Evolutionary conservation across 495 filamentous ascomycete species (phyloP).

Genomic region (Acidiella bohemica): DNA sequence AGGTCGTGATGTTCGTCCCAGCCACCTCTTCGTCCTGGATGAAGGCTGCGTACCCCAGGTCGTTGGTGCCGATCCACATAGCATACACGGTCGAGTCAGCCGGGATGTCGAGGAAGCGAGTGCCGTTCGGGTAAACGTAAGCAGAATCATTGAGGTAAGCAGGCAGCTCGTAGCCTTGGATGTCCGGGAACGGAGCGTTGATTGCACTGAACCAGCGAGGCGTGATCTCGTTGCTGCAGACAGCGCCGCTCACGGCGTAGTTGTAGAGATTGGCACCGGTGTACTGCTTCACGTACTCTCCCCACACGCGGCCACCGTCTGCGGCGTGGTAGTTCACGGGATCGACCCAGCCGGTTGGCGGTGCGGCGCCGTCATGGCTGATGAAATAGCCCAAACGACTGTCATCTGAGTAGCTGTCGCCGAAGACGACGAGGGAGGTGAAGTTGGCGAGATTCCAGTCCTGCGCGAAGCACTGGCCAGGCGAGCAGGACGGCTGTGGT

Average conservation of each 20-base stretch:
- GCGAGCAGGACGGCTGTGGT: background rate
- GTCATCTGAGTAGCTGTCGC: slow-evolving; percentile 67
- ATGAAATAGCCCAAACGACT: slow-evolving; percentile 48
- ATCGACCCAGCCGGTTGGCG: slow-evolving; percentile 44
- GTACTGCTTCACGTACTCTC: slow-evolving; percentile 43
- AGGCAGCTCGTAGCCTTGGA: slow-evolving; percentile 53
- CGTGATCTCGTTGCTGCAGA: slow-evolving; percentile 54
- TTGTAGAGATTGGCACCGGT: slow-evolving; percentile 49
- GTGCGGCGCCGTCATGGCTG: slow-evolving; percentile 41
- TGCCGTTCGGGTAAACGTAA: slow-evolving; percentile 28
- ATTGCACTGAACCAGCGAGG: slow-evolving; percentile 37
- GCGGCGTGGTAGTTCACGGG: slow-evolving; percentile 34
- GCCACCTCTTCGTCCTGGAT: slow-evolving; percentile 46
- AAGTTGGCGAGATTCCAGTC: slow-evolving; percentile 33
- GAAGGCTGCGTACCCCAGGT: slow-evolving; percentile 51
- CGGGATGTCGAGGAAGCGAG: slow-evolving; percentile 38
- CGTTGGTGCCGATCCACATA: slow-evolving; percentile 71
- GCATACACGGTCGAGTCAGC: slow-evolving; percentile 51
- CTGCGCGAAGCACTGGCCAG: background rate
- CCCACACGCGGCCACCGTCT: slow-evolving; percentile 55
- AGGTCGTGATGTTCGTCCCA: slow-evolving; percentile 46
- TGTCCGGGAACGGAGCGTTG: slow-evolving; percentile 42
- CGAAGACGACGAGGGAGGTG: slow-evolving; percentile 45
- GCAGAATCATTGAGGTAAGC: slow-evolving; percentile 50
- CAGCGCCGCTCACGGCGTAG: slow-evolving; percentile 58